Evolutionary conservation across 176 grass and related monocot genomes (phyloP), one percentile per base, ranked within the genome.

Genomic region (Saccharum spontaneum): DNA sequence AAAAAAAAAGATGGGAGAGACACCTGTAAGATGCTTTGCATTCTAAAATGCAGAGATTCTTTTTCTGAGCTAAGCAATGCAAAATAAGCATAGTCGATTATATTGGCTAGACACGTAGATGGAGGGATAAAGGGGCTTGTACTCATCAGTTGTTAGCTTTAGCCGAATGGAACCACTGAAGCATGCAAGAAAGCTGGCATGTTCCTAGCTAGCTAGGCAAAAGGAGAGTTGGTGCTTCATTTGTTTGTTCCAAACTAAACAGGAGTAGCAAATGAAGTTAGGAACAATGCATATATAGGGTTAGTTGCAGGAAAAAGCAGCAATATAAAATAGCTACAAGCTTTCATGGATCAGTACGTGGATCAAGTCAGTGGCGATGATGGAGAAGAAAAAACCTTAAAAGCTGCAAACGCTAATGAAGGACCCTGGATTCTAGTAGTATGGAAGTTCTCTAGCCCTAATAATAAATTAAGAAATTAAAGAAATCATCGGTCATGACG

Each of bases 311-410:
- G 10, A 24, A 26, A 90, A 86, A 79, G 46, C 41, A 82, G n/a
- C 72, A 41, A 60, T 72, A 72, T 45, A 72, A 60, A 60, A 10
- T 23, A 23, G 18, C 0, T 23, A 23, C 22, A 23, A 23, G 22
- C 8, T 23, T 59, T 5, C 54, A 44, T 67, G 38, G 14, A 75
- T 44, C 17, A 22, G 17, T n/a, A n/a, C n/a, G n/a, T 38, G 30
- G 34, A 1, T 36, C 63, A 22, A 12, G 24, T 23, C 16, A 75
- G 49, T 63, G 33, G 33, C n/a, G 38, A 31, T 37, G 10, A 57
- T 57, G 16, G 69, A 68, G n/a, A 61, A 69, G 34, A 1, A 62
- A 61, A 86, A 89, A 90, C 73, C 84, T 90, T 78, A 90, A 86
- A 79, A 86, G 83, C 31, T 74, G 79, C 79, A 59, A 86, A 86